These are phyloP conservation scores for Pichia sp. DNA, from an alignment of 1,139 yeast species.

Conservation along the genomic window DNA sequence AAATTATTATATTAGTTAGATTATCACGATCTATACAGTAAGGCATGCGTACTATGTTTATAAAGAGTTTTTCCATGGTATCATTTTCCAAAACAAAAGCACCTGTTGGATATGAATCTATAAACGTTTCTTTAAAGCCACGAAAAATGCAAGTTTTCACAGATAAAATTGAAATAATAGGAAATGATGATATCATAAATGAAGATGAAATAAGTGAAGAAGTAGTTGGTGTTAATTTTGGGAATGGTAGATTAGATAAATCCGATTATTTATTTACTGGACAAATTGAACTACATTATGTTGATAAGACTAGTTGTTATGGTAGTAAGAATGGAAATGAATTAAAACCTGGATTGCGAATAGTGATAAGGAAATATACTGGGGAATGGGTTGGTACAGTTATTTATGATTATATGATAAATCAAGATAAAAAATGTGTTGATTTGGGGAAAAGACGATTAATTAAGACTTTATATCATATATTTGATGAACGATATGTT, in stretches of 20 bases:
- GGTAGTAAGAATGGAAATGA: no score
- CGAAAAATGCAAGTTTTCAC: no score
- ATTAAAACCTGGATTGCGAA: neutral
- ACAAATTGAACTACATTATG: constrained; percentile 17
- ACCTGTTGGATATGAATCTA: constrained; percentile 2
- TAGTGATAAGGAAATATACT: constrained; percentile 5
- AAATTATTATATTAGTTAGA: no score
- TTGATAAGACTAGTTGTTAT: constrained; percentile 1
- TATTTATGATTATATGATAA: constrained; percentile 16
- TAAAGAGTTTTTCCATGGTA: constrained; percentile 4
- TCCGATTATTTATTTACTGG: constrained; percentile 20
- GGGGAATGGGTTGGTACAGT: constrained; percentile 21
- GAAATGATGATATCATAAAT: no score
- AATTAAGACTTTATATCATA: constrained; percentile 8
- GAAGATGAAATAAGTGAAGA: neutral
- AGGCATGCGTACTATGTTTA: no score
- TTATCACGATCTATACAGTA: no score
- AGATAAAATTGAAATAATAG: no score
- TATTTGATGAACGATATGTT: constrained; percentile 19
- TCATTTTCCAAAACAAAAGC: constrained; percentile 6
- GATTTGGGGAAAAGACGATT: neutral
- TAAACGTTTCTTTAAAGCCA: no score
- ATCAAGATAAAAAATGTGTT: constrained; percentile 3
- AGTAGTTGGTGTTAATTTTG: constrained; percentile 13
- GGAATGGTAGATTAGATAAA: neutral